Evolutionary conservation across 1,139 yeast genomes (phyloP), one percentile per base, ranked within the genome.

Genomic region (Suhomyces bolitotheri): DNA sequence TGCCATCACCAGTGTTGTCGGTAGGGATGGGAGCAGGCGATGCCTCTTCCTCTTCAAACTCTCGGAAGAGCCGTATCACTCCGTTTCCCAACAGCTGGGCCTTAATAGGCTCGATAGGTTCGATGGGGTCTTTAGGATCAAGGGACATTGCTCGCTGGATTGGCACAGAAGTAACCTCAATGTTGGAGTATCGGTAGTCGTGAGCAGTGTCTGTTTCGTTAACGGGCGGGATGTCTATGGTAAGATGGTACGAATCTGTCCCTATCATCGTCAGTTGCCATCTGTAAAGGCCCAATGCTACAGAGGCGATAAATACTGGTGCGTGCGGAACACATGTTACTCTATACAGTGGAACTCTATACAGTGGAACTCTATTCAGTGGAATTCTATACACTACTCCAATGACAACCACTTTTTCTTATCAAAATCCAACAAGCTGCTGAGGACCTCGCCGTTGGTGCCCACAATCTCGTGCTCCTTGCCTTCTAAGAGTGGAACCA

Each of bases 21-120:
- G 28, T 26, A 4, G 21, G 25, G 11, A 46, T 34, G 3, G 43
- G 46, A 13, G 31, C 19, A 10, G 15, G 12, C 10, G 25, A 17
- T 10, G 39, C 40, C 29, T 23, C 25, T 28, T 28, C 21, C 10
- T 47, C 62, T 16, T 61, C 69, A 29, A 66, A 68, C 41, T 76
- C 82, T 40, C 83, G 66, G 54, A 69, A 87, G n/a, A 87, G 60
- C 35, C 86, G 68, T 9, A 87, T 76, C 7, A 82, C 78, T 0
- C 96, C 96, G 38, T 78, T 66, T 1, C 95, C 95, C 38, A 85
- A 52, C 50, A 79, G 74, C 37, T 64, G 66, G 9, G 83, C 84
- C 46, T 64, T 72, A 17, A 82, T 56, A 3, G 80, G 82, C 53
- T 74, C 82, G 19, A 82, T 55, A 2, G 80, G 82, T 51, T 73